Base-by-base conservation (phyloP, 2,329 filamentous ascomycete species). In the Neurospora crassa region DNA sequence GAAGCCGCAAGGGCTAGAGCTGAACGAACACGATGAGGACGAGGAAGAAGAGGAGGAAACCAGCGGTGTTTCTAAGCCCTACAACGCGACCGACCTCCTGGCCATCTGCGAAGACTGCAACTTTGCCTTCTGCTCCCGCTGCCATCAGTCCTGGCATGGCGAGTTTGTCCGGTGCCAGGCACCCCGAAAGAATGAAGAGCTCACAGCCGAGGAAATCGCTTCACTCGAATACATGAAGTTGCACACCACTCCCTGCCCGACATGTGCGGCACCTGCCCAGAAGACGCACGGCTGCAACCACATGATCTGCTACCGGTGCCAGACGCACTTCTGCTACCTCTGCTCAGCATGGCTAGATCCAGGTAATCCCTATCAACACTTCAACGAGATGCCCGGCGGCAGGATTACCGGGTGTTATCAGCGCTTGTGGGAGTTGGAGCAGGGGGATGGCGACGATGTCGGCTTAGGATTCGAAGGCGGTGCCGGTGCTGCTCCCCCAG, bases 221-320 rank as follows among this genome's bases (percentile, higher is more conserved):
- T 94, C 92, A 2, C 85, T 96, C 74, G 92, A 96, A 71, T 99
- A 97, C 79, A 85, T 99, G 76, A 85, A 88, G 68, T 82, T 89
- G 73, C 90, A 97, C 82, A 96, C 94, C 0, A 93, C 93, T 12
- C 90, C 92, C 1, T 99, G 96, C 78, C 94, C 96, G 12, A 95
- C 93, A 4, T 99, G 96, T 82, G 89, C 86, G 40, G 90, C 91
- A 0, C 93, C 93, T 0, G 91, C 91, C 29, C 93, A 97, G 79
- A 99, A 99, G 84, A 93, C 91, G 1, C 90, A 92, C 78, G 96
- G 96, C 47, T 99, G 96, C 84, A 97, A 97, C 80, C 94, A 97
- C 81, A 98, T 98, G 94, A 92, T 91, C 68, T 97, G 95, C 81
- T 93, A 91, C 79, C 90, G 92, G 74, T 99, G 96, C 83, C 86